phyloP scores from a whole-genome alignment of 1,284 basidiomycete species.

The Cryptococcus sp. region DNA sequence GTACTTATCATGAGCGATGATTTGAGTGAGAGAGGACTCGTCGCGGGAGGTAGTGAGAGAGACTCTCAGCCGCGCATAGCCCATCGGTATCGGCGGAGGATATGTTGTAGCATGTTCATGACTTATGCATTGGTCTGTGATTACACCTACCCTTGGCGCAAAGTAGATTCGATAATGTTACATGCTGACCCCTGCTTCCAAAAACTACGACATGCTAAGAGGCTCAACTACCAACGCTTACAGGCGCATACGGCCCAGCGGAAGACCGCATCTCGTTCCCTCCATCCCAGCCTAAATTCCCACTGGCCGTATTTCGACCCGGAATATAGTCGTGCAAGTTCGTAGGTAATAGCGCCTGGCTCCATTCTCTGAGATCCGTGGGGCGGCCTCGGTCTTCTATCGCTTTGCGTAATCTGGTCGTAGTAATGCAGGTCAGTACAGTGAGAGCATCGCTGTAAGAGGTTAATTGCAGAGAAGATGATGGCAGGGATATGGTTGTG shows the following conservation, averaged over 20 bases:
- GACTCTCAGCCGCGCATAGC: too few species aligned
- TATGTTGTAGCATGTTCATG: conserved; percentile 1
- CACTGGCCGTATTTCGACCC: not conserved
- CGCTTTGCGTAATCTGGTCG: conserved; percentile 38
- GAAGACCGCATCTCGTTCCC: conserved; percentile 16
- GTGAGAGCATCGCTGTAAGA: not conserved
- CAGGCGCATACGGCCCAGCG: conserved; percentile 21
- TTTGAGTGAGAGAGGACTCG: too few species aligned
- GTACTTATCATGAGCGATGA: too few species aligned
- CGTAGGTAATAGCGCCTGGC: conserved; percentile 33
- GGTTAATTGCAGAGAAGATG: not conserved
- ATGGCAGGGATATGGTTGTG: not conserved
- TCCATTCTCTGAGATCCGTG: conserved; percentile 46
- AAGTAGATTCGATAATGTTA: not conserved
- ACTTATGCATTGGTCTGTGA: not conserved
- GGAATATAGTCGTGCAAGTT: conserved; percentile 17
- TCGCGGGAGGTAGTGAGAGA: too few species aligned
- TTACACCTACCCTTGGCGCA: not conserved
- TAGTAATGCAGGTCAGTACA: not conserved
- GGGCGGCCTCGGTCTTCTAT: conserved; percentile 44
- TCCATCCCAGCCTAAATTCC: conserved; percentile 1
- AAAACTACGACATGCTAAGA: too few species aligned
- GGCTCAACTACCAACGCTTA: conserved; percentile 23
- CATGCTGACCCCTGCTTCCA: not conserved
- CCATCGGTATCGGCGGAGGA: too few species aligned